Evolutionary conservation across 805 yeast species (phyloP), one percentile per base, ranked within the genome.

Genomic region (Saccharomyces mikatae): DNA sequence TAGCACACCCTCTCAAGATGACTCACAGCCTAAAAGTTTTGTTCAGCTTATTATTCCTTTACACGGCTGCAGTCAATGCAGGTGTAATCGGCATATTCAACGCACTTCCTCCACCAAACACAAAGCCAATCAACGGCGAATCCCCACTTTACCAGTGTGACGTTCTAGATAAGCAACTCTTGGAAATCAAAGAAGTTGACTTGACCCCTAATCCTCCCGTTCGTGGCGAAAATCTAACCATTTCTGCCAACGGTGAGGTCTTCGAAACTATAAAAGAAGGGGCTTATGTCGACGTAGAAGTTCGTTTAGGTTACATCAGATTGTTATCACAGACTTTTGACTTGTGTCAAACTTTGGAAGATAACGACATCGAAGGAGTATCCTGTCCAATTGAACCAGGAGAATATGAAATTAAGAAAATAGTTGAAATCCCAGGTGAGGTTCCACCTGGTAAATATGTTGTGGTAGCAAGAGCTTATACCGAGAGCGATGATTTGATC

Each of bases 391-490:
- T 94, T 46, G 68, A 75, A 50, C 74, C 80, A 59, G 99, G 98
- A 11, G 68, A 71, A 50, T 85, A 89, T 62, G 72, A 75, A 52
- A 73, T 94, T 53, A 69, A 78, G 27, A 90, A 90, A 70, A 72
- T 75, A 48, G 95, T 94, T 27, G 91, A 84, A 64, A 81, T 94
- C 54, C 99, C 99, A 17, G 76, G 78, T 14, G 94, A 89, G 69
- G 96, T 92, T 31, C 99, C 99, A 56, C 97, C 98, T 24, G 99
- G 99, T 46, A 86, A 80, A 67, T 94, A 94, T 74, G 74, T 81
- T 30, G 96, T 92, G 28, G 75, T 78, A 52, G 98, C 97, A 21
- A 82, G 92, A 65, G 99, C 98, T 2, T 94, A 81, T 75, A 89
- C 96, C 46, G 82, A 75, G 46, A 89, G 87, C 53, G 97, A 89